phyloP scores from a whole-genome alignment of 306 rosid genomes.

The Corylus avellana region DNA sequence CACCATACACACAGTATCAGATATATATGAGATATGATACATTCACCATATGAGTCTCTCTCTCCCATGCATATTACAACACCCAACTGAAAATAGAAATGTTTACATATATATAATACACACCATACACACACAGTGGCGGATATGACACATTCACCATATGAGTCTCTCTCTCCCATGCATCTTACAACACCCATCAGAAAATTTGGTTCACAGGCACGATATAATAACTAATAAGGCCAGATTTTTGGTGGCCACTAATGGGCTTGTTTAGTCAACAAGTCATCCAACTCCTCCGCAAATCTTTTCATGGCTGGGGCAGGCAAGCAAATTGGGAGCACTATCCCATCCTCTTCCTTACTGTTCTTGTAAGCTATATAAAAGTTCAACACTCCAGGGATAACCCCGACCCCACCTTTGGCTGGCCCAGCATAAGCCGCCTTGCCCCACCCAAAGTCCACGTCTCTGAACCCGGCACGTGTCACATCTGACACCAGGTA shows the following conservation, averaged over 20 bases:
- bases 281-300: conserved; percentile 20
- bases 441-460: conserved; percentile 67
- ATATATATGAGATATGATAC: no score
- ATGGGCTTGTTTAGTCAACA: conserved; percentile 9
- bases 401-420: conserved; percentile 43
- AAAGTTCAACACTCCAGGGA: conserved; percentile 48
- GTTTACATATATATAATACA: no score
- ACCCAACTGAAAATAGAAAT: not conserved
- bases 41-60: no score
- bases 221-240: not conserved
- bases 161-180: no score
- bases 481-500: conserved; percentile 56
- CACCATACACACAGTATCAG: no score
- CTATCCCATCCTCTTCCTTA: conserved; percentile 43
- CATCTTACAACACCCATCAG: not conserved
- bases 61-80: not conserved
- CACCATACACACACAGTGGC: no score
- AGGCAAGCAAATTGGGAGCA: conserved; percentile 51
- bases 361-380: conserved; percentile 35
- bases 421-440: conserved; percentile 56
- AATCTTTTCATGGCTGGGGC: conserved; percentile 51
- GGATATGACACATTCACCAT: no score
- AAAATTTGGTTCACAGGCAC: not conserved
- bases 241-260: not conserved
- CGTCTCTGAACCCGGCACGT: conserved; percentile 42